Evolutionary conservation across 805 yeast species (phyloP).

Genomic region (Deakozyma indianensis): DNA sequence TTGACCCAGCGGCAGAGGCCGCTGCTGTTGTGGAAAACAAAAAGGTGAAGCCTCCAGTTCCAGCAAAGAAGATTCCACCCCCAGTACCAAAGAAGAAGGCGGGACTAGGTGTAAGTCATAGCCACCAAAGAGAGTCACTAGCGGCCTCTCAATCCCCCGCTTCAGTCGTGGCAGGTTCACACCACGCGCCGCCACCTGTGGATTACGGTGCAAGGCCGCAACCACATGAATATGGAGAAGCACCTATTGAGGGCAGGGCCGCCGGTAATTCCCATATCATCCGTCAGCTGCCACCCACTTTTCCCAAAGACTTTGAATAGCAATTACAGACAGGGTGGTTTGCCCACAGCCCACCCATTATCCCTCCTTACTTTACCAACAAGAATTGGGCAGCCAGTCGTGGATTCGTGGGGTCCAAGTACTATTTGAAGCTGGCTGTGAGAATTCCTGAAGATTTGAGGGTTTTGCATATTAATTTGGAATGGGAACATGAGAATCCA

Average conservation of each 20-base stretch:
- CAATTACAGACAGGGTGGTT: conserved; percentile 14
- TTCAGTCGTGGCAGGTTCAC: conserved; percentile 1
- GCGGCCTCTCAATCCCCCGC: background rate
- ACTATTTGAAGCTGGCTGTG: conserved; percentile 14
- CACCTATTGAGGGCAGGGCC: conserved; percentile 1
- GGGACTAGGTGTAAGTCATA: background rate
- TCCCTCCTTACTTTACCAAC: conserved; percentile 13
- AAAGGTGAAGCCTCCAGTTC: conserved; percentile 1
- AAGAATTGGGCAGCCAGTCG: conserved; percentile 1
- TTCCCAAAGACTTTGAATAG: conserved; percentile 8
- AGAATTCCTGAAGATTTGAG: conserved; percentile 20
- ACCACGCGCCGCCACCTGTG: conserved; percentile 7
- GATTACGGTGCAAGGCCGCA: conserved; percentile 7
- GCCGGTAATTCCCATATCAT: background rate
- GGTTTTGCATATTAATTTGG: conserved; percentile 17
- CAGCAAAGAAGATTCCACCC: conserved; percentile 1
- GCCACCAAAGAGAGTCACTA: background rate
- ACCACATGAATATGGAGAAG: background rate
- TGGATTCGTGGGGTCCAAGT: conserved; percentile 14
- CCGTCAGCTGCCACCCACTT: background rate
- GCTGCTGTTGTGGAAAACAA: background rate
- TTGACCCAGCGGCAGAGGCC: background rate
- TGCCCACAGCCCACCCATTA: conserved; percentile 8
- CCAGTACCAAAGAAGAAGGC: conserved; percentile 2
- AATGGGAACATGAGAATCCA: conserved; percentile 21